Percentiles rank a stretch among this genome's conserved stretches.
These are phyloP conservation scores for Drosera spatulata DNA, from an alignment of 179 eudicot genomes.

Conservation along the genomic window DNA sequence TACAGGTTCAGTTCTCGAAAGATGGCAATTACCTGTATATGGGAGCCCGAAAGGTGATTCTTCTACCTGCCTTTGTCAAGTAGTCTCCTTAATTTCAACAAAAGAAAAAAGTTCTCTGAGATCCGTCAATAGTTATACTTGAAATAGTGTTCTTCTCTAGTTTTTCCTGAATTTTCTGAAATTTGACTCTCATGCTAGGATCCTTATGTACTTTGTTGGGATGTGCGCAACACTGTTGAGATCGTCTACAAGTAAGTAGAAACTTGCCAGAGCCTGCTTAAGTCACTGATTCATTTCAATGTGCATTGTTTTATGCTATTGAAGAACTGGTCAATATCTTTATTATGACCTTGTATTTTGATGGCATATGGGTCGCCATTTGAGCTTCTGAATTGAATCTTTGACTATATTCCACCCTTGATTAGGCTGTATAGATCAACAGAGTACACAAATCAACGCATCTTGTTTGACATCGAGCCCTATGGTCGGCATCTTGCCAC, in stretches of 20 bases:
- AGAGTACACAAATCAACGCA: conserved; percentile 86
- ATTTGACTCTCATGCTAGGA: conserved; percentile 37
- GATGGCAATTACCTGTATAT: conserved; percentile 95
- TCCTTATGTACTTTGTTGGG: conserved; percentile 98
- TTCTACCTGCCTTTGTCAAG: neutral
- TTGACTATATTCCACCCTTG: neutral
- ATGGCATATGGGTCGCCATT: neutral
- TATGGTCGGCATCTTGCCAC: conserved; percentile 84
- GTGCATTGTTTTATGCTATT: too few species aligned
- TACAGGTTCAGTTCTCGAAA: conserved; percentile 88
- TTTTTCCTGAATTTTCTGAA: too few species aligned
- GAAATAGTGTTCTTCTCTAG: neutral
- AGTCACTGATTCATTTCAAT: neutral
- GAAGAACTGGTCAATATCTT: too few species aligned
- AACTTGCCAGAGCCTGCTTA: neutral
- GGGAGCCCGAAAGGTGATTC: conserved; percentile 83
- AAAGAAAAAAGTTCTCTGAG: too few species aligned
- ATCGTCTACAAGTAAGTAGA: conserved; percentile 82
- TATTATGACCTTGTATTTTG: too few species aligned
- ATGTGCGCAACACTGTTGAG: conserved; percentile 86
- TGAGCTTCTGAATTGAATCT: neutral
- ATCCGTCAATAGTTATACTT: neutral
- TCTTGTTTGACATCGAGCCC: conserved; percentile 88
- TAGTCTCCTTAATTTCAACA: too few species aligned
- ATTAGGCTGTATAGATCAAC: conserved; percentile 78